Percentiles rank a stretch among this genome's conserved stretches.
Evolutionary conservation across 1,139 yeast genomes (phyloP).

Genomic region (Nakaseomyces kungkrabaensis): DNA sequence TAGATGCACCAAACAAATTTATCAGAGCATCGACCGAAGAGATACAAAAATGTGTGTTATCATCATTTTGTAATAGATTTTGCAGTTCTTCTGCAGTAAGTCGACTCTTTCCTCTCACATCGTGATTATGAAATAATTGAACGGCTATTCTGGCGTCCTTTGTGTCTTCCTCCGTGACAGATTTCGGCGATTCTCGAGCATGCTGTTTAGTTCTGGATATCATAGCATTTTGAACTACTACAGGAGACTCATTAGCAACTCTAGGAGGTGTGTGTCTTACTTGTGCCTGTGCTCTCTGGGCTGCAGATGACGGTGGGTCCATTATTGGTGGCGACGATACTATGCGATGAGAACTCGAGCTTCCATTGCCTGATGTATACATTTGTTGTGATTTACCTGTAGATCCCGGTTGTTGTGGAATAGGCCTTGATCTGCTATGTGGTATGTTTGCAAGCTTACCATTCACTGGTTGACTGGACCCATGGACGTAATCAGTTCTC

Average conservation of each 20-base stretch:
- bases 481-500: not conserved
- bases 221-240: constrained; percentile 1
- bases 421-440: not conserved
- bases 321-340: constrained; percentile 1
- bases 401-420: not conserved
- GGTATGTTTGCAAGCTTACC: not conserved
- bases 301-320: constrained; percentile 1
- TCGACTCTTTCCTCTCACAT: constrained; percentile 23
- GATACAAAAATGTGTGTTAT: constrained; percentile 25
- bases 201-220: not conserved
- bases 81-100: constrained; percentile 28
- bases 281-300: not conserved
- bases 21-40: constrained; percentile 29
- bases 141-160: constrained; percentile 24
- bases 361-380: not conserved
- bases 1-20: constrained; percentile 28
- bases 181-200: not conserved
- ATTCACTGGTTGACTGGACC: not conserved
- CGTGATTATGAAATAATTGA: constrained; percentile 27
- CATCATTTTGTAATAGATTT: constrained; percentile 29
- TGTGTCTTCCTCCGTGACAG: constrained; percentile 9
- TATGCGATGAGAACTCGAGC: not conserved
- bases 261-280: constrained; percentile 2
- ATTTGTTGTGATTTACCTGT: not conserved
- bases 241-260: constrained; percentile 1